Percentiles rank a stretch among this genome's conserved stretches.
Conservation (phyloP, 805 yeast genomes). For the Hanseniaspora mollemarum region DNA sequence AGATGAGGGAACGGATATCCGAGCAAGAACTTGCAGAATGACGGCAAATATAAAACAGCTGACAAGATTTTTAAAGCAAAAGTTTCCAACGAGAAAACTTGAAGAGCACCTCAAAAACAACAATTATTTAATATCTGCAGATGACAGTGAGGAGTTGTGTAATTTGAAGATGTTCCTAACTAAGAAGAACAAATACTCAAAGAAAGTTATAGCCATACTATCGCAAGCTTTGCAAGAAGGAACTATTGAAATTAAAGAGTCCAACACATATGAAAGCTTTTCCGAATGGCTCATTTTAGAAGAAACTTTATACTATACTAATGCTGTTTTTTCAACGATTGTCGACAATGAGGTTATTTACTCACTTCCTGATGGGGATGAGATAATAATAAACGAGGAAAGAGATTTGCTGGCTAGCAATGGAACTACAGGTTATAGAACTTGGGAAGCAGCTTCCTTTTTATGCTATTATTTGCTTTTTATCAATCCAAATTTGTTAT, state of each 20-base stretch:
- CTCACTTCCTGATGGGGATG: background rate
- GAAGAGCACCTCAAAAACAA: background rate
- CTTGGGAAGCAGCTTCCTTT: conserved; percentile 86
- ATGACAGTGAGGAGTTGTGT: background rate
- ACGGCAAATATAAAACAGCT: background rate
- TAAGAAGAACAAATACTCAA: conserved; percentile 2
- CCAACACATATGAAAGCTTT: background rate
- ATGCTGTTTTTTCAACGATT: background rate
- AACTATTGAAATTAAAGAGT: background rate
- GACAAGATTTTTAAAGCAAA: conserved; percentile 4
- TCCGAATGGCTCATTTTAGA: conserved; percentile 10
- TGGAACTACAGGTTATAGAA: conserved; percentile 68
- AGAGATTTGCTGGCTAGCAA: conserved; percentile 13
- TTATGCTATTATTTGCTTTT: conserved; percentile 38
- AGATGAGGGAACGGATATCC: too few relatives aligned
- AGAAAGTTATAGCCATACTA: background rate
- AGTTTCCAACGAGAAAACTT: background rate
- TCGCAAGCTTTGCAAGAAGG: conserved; percentile 3
- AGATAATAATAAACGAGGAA: conserved; percentile 7
- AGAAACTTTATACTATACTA: conserved; percentile 5
- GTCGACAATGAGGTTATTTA: conserved; percentile 5
- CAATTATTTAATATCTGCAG: background rate
- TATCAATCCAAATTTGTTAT: background rate
- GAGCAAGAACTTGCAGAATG: too few relatives aligned
- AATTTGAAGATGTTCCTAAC: background rate